Base-by-base conservation (phyloP, 352 stramenopile genomes). In the Aphanomyces cochlioides region DNA sequence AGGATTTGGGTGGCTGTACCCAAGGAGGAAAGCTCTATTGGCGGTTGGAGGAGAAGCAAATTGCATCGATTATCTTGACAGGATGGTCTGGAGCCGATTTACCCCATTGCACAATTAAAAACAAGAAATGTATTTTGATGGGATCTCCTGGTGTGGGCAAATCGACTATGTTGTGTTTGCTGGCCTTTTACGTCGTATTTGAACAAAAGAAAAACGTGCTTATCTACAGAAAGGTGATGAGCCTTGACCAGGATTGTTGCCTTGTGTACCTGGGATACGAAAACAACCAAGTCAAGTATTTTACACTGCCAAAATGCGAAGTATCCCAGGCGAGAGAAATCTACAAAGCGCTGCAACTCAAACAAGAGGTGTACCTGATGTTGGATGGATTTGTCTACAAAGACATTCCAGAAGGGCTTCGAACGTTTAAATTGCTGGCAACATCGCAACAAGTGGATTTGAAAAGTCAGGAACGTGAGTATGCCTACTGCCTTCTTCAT, bases 181-280 rank as follows among this genome's bases (percentile, higher is more conserved):
- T 79, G 66, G 68, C 72, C 4, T 77, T 79, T 53, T 69, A 77
- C 63, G 53, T 75, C 47, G 74, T 76, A 4, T 67, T 77, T 17
- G 72, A 72, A 56, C 59, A 69, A 71, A 77, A 78, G 45, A 79
- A 78, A n/a, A 78, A 75, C 67, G 65, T 50, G 43, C 43, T 50
- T 50, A 1, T 50, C 43, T n/a, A 50, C 43, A 50, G 43, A 50
- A 50, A 50, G 43, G 10, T 50, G 43, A 50, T 50, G 43, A 50
- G 17, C 10, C 10, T n/a, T 50, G 10, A n/a, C 17, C 43, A 50
- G 43, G 43, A 43, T 2, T 71, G 68, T 28, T 74, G 53, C 13
- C 60, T 77, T 5, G 38, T 77, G 8, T 72, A 74, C 38, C 43
- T 77, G 59, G 68, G 56, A 4, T 63, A 72, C 47, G 50, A 73